Evolutionary conservation across 305 asterid species (phyloP).

Genomic region (Fraxinus baroniana): DNA sequence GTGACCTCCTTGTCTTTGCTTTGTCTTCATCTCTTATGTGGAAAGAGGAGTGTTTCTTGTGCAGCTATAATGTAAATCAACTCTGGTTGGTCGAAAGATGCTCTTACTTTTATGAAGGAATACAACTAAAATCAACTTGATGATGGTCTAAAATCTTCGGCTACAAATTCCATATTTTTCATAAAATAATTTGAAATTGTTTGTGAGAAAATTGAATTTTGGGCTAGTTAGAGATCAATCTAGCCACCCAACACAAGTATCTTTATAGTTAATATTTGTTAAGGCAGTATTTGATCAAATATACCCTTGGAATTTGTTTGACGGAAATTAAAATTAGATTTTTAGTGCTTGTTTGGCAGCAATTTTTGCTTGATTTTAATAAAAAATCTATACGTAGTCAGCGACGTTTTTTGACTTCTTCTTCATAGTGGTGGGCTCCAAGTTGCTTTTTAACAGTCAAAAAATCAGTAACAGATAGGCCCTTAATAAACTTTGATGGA

Average conservation of each 20-base stretch:
- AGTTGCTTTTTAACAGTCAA: too few species aligned
- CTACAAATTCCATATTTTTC: background rate
- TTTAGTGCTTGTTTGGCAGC: too few species aligned
- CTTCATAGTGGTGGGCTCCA: too few species aligned
- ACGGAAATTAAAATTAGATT: too few species aligned
- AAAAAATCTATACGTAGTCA: too few species aligned
- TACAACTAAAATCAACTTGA: background rate
- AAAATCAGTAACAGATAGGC: too few species aligned
- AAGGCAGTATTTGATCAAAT: background rate
- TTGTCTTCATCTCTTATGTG: too few species aligned
- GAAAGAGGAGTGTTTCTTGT: background rate
- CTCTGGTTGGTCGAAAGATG: background rate
- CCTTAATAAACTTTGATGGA: too few species aligned
- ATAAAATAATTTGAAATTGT: background rate
- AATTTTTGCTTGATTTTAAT: too few species aligned
- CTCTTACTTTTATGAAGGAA: background rate
- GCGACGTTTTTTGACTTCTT: too few species aligned
- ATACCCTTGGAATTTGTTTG: background rate
- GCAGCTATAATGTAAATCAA: background rate
- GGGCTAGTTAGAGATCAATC: background rate
- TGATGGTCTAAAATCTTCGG: background rate
- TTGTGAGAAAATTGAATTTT: background rate
- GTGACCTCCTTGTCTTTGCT: background rate
- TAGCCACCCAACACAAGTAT: background rate
- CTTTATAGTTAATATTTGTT: background rate